Evolutionary conservation across 2,329 filamentous ascomycete genomes (phyloP).

Genomic region (Apiospora sp.): DNA sequence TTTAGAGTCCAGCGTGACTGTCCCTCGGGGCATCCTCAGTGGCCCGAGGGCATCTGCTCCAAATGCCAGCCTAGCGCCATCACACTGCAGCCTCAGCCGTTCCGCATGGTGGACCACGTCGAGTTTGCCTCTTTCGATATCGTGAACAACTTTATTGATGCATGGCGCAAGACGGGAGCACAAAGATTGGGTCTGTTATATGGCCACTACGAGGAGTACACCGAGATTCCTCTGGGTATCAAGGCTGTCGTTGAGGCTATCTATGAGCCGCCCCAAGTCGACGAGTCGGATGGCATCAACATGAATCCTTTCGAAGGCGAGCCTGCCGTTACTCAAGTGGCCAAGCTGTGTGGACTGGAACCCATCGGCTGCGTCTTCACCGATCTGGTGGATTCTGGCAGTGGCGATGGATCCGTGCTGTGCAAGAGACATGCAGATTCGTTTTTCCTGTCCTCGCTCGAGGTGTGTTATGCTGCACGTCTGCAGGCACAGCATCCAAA

Average conservation of each 20-base stretch:
- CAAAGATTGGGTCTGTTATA: conserved; percentile 93
- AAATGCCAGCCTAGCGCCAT: conserved; percentile 99
- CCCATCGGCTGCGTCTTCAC: conserved; percentile 95
- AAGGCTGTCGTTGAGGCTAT: conserved; percentile 98
- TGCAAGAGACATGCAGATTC: conserved; percentile 97
- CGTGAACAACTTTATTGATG: conserved; percentile 88
- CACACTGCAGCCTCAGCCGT: conserved; percentile 90
- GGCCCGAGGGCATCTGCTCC: conserved; percentile 96
- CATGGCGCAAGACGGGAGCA: conserved; percentile 85
- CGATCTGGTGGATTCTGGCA: conserved; percentile 83
- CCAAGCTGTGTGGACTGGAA: conserved; percentile 83
- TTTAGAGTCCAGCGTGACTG: conserved; percentile 90
- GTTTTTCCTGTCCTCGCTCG: conserved; percentile 90
- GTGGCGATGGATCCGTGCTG: conserved; percentile 83
- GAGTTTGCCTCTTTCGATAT: conserved; percentile 88
- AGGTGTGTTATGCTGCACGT: conserved; percentile 87
- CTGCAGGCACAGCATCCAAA: conserved; percentile 90
- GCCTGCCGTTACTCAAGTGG: conserved; percentile 80
- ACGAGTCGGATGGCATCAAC: conserved; percentile 88
- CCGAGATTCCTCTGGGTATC: conserved; percentile 89
- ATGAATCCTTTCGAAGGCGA: conserved; percentile 87
- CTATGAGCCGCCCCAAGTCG: conserved; percentile 91
- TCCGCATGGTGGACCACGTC: conserved; percentile 97
- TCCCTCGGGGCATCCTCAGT: conserved; percentile 89
- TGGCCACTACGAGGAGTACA: conserved; percentile 88